A percentile compares a stretch with the other conserved stretches of the same genome.
phyloP scores from a whole-genome alignment of 2,329 filamentous ascomycete species.

The Scedosporium minutisporum region DNA sequence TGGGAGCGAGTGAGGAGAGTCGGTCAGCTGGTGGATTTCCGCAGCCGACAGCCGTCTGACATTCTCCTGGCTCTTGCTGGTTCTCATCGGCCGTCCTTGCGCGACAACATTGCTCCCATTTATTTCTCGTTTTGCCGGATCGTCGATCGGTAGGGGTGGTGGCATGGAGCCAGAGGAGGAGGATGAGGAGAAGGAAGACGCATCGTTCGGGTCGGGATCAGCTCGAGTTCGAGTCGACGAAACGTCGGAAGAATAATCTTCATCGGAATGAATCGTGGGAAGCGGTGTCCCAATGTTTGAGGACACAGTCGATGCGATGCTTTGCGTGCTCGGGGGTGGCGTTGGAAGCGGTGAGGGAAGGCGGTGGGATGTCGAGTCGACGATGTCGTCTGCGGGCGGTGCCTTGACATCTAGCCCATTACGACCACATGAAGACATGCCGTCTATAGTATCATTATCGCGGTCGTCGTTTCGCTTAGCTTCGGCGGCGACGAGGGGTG shows the following conservation, averaged over 20 bases:
- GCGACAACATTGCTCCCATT: neutral
- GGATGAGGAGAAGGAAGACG: constrained; percentile 19
- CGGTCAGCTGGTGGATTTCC: constrained; percentile 49
- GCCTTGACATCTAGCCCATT: neutral
- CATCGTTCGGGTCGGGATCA: constrained; percentile 12
- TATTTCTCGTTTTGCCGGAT: neutral
- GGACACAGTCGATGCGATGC: neutral
- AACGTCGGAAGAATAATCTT: constrained; percentile 20
- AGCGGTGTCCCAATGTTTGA: constrained; percentile 7
- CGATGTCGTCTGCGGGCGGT: neutral
- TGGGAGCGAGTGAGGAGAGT: constrained; percentile 48
- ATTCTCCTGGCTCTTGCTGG: constrained; percentile 27
- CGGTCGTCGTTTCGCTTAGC: neutral
- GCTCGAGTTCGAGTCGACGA: constrained; percentile 13
- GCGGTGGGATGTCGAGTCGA: neutral
- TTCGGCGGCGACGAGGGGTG: neutral
- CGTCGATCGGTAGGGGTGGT: neutral
- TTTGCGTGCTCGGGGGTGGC: neutral
- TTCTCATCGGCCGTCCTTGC: constrained; percentile 9
- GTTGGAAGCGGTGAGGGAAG: neutral
- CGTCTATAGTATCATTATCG: neutral
- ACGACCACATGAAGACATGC: neutral
- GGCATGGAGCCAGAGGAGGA: constrained; percentile 17
- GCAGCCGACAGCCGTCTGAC: constrained; percentile 46
- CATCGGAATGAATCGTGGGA: constrained; percentile 19